These are phyloP conservation scores for Magnaporthales sp. DNA, from an alignment of 2,329 filamentous ascomycete species.

Conservation along the genomic window DNA sequence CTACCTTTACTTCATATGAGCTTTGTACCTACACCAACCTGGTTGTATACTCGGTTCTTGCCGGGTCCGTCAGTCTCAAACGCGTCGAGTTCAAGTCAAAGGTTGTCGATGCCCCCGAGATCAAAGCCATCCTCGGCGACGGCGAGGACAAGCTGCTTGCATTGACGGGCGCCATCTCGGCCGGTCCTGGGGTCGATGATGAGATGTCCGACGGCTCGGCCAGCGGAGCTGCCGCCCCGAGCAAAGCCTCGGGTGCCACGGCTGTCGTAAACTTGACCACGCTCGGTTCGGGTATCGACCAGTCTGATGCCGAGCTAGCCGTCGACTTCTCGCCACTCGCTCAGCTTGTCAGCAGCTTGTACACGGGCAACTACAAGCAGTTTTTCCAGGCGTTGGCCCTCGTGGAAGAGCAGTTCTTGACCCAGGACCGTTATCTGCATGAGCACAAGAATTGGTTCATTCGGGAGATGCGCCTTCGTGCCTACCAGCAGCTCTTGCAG, in stretches of 20 bases:
- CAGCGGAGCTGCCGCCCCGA: constrained; percentile 21
- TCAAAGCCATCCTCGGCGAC: constrained; percentile 91
- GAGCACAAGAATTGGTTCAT: constrained; percentile 98
- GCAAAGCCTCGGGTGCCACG: constrained; percentile 37
- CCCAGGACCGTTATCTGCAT: constrained; percentile 86
- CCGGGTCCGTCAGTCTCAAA: constrained; percentile 89
- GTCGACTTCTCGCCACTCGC: constrained; percentile 87
- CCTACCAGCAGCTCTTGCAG: constrained; percentile 94
- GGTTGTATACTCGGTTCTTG: constrained; percentile 91
- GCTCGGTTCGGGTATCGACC: constrained; percentile 59
- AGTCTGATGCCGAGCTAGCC: constrained; percentile 69
- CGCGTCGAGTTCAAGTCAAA: constrained; percentile 98
- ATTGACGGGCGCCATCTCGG: constrained; percentile 69
- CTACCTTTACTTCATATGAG: constrained; percentile 97
- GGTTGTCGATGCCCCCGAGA: constrained; percentile 96
- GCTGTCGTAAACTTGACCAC: constrained; percentile 83
- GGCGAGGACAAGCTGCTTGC: constrained; percentile 81
- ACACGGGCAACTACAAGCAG: constrained; percentile 85
- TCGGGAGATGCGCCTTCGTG: constrained; percentile 92
- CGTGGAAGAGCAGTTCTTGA: constrained; percentile 91
- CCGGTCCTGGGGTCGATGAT: constrained; percentile 73
- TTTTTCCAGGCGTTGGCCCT: constrained; percentile 87
- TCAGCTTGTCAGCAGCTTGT: constrained; percentile 81
- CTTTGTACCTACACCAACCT: constrained; percentile 93
- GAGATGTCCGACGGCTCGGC: constrained; percentile 54